These are phyloP conservation scores for Platanus orientalis DNA, from an alignment of 164 flowering plant genomes.

Conservation along the genomic window DNA sequence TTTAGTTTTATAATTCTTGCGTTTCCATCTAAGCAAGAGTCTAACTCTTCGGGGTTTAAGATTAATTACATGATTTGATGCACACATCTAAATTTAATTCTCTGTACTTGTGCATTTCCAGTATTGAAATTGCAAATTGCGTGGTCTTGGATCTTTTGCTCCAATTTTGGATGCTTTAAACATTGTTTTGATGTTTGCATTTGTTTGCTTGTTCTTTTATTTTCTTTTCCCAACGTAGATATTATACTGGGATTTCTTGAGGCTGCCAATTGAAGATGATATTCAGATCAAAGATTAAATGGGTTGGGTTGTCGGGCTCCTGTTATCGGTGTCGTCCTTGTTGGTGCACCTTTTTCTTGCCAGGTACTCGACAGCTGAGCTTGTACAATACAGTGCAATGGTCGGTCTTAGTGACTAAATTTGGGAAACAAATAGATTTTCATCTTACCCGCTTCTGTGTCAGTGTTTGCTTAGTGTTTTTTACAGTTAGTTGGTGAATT, in stretches of 20 bases:
- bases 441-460: not conserved
- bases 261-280: constrained; percentile 30
- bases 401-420: constrained; percentile 25
- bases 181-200: not conserved
- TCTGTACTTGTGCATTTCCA: no score
- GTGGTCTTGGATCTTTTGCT: no score
- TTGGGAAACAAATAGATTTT: constrained; percentile 32
- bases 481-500: not conserved
- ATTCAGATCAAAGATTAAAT: constrained; percentile 75
- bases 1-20: no score
- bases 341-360: constrained; percentile 74
- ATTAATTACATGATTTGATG: no score
- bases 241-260: constrained; percentile 9
- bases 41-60: no score
- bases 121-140: no score
- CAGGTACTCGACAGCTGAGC: constrained; percentile 45
- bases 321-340: constrained; percentile 60
- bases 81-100: no score
- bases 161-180: not conserved
- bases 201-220: not conserved
- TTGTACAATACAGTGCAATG: constrained; percentile 37
- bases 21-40: no score
- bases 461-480: not conserved
- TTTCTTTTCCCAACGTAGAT: not conserved
- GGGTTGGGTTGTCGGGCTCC: constrained; percentile 60